Evolutionary conservation across 805 yeast genomes (phyloP), one percentile per base, ranked within the genome.

Genomic region (Zygosaccharomyces lentus): DNA sequence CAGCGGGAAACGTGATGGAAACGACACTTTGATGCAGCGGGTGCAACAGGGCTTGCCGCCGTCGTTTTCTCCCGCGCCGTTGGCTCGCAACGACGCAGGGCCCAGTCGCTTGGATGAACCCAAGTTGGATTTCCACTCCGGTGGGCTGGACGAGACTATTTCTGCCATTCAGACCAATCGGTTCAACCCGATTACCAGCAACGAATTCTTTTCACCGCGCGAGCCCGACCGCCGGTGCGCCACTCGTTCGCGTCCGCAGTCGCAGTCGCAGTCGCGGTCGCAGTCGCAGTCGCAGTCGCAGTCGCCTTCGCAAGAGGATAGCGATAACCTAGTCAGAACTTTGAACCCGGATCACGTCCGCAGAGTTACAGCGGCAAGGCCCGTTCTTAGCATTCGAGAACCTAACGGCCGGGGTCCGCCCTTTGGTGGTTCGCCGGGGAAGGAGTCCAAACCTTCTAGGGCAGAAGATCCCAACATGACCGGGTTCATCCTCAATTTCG

Each of bases 1-100:
- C 43, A 57, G 54, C 42, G 64, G 58, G 2, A 43, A 59, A 23
- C 52, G 53, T 37, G 62, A 57, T 36, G 50, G 51, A 10, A 46
- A 50, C 15, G 53, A 50, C 31, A 47, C 53, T 10, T 27, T 50
- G 25, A 47, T 50, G 51, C 45, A 35, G 36, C 47, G 42, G 30
- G 48, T 50, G 4, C 47, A 48, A 32, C 39, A 47, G 13, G 50
- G 50, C 9, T 24, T 50, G 21, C 53, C 53, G 4, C 34, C 31
- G 31, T 46, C 47, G 13, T 47, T 43, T 34, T 47, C 51, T 10
- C 48, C 46, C 16, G n/a, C 4, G 27, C n/a, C n/a, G 3, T 4
- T 35, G 6, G 27, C 40, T 37, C 35, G 44, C 44, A 26, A 42
- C 25, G 19, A 31, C 23, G 8, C 23, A 6, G 24, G 39, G 25